Evolutionary conservation across 805 yeast species (phyloP), one percentile per base, ranked within the genome.

Genomic region (Ogataea methylovora): DNA sequence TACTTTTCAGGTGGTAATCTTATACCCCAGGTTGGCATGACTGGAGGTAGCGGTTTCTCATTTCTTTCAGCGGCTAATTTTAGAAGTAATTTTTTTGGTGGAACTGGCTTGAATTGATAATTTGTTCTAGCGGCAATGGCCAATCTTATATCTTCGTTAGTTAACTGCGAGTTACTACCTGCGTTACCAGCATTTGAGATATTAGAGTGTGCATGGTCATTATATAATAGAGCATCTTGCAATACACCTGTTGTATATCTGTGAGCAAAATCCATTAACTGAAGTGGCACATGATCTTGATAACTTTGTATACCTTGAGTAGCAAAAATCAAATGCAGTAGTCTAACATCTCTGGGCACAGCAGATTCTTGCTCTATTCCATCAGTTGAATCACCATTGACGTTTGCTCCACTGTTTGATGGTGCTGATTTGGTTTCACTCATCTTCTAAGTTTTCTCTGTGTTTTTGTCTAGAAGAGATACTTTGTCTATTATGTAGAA

Each of bases 1-100:
- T 86, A 88, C 72, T 88, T 92, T 63, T 92, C 99, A 4, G 98
- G 97, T 3, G 99, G 99, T 33, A 94, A 66, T 43, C 97, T 74
- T 26, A 92, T 71, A 9, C 98, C 97, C 80, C 86, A 87, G 33
- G 80, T 73, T 11, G 92, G 88, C 57, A 88, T 79, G 11, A 92
- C 88, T 5, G 92, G 84, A 5, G 99, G 99, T 34, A 92, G 65
- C 0, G 94, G 78, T 52, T 84, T 80, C 48, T 85, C 80, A 58
- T 92, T 92, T 43, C 95, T 69, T 52, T 94, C 98, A 14, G 79
- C 81, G 0, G 98, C 98, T 47, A 92, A 65, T 58, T 90, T 95
- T 57, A 92, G 63, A 43, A 92, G 60, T 44, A 90, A 64, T 55
- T 92, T 97, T 56, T 90, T 92, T 4, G 97, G 97, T 6, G 94